Percentiles rank a stretch among this genome's conserved stretches.
These are phyloP conservation scores for Fonsecaea pugnacius DNA, from an alignment of 2,329 filamentous ascomycete species.

Conservation along the genomic window DNA sequence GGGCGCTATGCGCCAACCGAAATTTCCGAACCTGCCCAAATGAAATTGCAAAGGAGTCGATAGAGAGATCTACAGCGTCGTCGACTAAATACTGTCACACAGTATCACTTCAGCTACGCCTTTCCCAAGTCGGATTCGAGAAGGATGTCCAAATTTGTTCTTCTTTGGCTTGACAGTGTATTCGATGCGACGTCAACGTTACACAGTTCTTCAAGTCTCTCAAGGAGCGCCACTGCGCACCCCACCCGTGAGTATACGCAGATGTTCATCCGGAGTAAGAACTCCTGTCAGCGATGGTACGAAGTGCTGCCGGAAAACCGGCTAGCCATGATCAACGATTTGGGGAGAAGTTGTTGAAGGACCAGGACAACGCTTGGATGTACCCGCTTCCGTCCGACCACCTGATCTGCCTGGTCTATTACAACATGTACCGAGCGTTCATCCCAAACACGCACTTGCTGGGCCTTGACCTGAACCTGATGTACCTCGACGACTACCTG, in stretches of 20 bases:
- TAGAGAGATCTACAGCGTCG: conserved; percentile 68
- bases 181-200: too few relatives aligned
- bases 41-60: too few relatives aligned
- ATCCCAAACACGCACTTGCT: conserved; percentile 40
- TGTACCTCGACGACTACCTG: conserved; percentile 35
- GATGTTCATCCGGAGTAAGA: conserved; percentile 26
- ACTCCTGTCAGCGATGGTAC: conserved; percentile 25
- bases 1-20: too few relatives aligned
- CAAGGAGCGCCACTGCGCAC: too few relatives aligned
- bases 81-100: conserved; percentile 58
- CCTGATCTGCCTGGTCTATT: conserved; percentile 42
- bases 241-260: too few relatives aligned
- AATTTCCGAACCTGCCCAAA: too few relatives aligned
- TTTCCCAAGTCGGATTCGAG: too few relatives aligned
- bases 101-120: conserved; percentile 64
- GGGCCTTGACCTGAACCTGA: conserved; percentile 36
- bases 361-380: conserved; percentile 21
- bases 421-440: conserved; percentile 45
- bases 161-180: too few relatives aligned
- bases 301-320: conserved; percentile 22
- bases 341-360: conserved; percentile 13
- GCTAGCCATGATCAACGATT: conserved; percentile 16
- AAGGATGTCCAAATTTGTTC: too few relatives aligned
- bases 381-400: conserved; percentile 40
- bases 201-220: too few relatives aligned